phyloP scores from a whole-genome alignment of 2,329 filamentous ascomycete genomes.

The Venturia aucupariae region DNA sequence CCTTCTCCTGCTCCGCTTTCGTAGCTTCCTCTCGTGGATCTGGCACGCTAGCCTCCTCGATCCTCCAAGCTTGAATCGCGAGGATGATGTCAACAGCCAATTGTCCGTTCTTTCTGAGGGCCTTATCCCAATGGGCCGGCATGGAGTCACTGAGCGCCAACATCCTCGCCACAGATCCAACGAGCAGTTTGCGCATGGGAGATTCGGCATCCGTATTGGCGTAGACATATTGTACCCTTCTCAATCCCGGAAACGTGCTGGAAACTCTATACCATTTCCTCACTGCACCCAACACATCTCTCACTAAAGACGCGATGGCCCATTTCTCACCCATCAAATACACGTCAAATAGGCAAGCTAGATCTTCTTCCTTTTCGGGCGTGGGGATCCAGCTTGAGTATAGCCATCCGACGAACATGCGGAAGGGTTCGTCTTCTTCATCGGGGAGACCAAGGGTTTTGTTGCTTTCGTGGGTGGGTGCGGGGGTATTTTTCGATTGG shows the following conservation, averaged over 20 bases:
- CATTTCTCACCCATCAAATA: slow-evolving; percentile 47
- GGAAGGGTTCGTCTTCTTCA: slow-evolving; percentile 42
- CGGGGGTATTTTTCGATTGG: slow-evolving; percentile 1
- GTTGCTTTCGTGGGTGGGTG: slow-evolving; percentile 14
- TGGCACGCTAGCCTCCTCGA: slow-evolving; percentile 40
- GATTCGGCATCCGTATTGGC: slow-evolving; percentile 39
- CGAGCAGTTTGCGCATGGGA: slow-evolving; percentile 41
- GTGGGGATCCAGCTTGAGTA: slow-evolving; percentile 40
- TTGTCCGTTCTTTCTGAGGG: slow-evolving; percentile 45
- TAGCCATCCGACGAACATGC: slow-evolving; percentile 45
- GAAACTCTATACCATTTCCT: slow-evolving; percentile 43
- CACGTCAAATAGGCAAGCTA: slow-evolving; percentile 42
- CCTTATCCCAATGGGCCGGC: slow-evolving; percentile 45
- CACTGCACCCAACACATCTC: slow-evolving; percentile 41
- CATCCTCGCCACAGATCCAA: slow-evolving; percentile 40
- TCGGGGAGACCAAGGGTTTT: slow-evolving; percentile 41
- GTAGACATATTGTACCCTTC: slow-evolving; percentile 45
- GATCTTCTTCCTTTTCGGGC: slow-evolving; percentile 41
- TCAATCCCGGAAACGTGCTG: slow-evolving; percentile 43
- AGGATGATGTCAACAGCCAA: slow-evolving; percentile 46
- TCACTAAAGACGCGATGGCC: slow-evolving; percentile 37
- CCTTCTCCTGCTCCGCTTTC: slow-evolving; percentile 20
- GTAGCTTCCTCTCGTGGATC: slow-evolving; percentile 29
- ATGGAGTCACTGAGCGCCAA: slow-evolving; percentile 40
- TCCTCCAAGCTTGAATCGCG: slow-evolving; percentile 45